Percentiles rank a stretch among this genome's conserved stretches.
Conservation (phyloP, 352 stramenopile species). For the Pythium folliculosum region DNA sequence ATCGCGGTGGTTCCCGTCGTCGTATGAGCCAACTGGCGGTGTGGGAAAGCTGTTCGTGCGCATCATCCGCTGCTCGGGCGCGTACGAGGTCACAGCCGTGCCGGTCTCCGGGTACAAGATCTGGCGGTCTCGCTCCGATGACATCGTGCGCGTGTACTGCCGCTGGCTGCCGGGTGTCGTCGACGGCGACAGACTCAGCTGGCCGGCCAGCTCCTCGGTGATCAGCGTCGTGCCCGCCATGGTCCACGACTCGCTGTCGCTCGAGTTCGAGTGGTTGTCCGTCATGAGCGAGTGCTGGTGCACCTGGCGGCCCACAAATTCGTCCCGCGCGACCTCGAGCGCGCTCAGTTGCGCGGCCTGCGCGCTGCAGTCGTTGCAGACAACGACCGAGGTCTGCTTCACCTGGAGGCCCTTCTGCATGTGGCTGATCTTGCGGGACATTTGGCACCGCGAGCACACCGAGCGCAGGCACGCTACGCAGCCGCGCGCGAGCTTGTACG, state of each 20-base stretch:
- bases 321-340: slow-evolving; percentile 16
- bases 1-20: slow-evolving; percentile 10
- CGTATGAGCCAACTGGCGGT: slow-evolving; percentile 1
- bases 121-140: slow-evolving; percentile 4
- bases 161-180: background rate
- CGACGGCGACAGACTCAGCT: background rate
- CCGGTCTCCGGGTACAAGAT: slow-evolving; percentile 2
- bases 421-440: slow-evolving; percentile 26
- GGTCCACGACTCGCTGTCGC: slow-evolving; percentile 17
- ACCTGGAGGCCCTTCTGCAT: slow-evolving; percentile 28
- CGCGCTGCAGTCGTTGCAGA: slow-evolving; percentile 23
- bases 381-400: slow-evolving; percentile 20
- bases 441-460: slow-evolving; percentile 27
- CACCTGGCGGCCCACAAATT: slow-evolving; percentile 19
- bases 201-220: background rate
- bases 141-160: slow-evolving; percentile 13
- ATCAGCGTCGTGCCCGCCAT: slow-evolving; percentile 7
- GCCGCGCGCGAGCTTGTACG: slow-evolving; percentile 22
- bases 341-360: slow-evolving; percentile 16
- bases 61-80: background rate
- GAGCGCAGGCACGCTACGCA: slow-evolving; percentile 23
- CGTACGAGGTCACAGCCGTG: background rate
- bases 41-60: background rate
- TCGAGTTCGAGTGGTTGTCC: slow-evolving; percentile 3
- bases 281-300: slow-evolving; percentile 26